Conservation (phyloP, 2,329 filamentous ascomycete genomes). For the Thermothelomyces thermophilus region DNA sequence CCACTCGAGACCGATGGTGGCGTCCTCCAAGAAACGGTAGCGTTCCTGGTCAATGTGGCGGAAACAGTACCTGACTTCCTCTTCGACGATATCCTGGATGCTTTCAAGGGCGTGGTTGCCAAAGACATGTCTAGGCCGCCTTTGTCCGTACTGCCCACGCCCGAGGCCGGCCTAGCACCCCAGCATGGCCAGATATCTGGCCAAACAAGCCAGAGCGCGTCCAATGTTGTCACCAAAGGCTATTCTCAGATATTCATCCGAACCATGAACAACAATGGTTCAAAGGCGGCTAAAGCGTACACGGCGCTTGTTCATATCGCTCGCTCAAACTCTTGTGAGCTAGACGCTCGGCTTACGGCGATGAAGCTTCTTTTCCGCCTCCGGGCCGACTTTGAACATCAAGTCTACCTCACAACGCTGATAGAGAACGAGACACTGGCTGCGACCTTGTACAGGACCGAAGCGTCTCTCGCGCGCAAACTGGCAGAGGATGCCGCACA, state of each 20-base stretch:
- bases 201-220: constrained; percentile 44
- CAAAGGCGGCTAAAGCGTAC: constrained; percentile 58
- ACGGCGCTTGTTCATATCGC: constrained; percentile 58
- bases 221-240: constrained; percentile 64
- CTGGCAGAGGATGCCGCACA: constrained; percentile 46
- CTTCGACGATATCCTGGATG: constrained; percentile 52
- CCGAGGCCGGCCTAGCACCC: constrained; percentile 21
- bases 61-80: constrained; percentile 51
- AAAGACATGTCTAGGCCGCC: constrained; percentile 43
- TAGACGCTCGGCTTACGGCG: constrained; percentile 64
- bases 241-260: constrained; percentile 72
- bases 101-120: constrained; percentile 45
- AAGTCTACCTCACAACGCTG: constrained; percentile 63
- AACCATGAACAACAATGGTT: constrained; percentile 58
- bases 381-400: constrained; percentile 72
- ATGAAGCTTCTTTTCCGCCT: constrained; percentile 77
- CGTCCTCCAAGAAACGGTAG: constrained; percentile 58
- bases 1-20: constrained; percentile 56
- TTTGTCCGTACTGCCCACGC: constrained; percentile 27
- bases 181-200: constrained; percentile 26
- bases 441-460: constrained; percentile 60
- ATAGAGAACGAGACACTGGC: constrained; percentile 71
- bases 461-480: constrained; percentile 45
- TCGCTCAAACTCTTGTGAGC: constrained; percentile 51
- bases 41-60: constrained; percentile 59